phyloP scores from a whole-genome alignment of 495 filamentous ascomycete genomes.

The Parathielavia hyrcaniae region DNA sequence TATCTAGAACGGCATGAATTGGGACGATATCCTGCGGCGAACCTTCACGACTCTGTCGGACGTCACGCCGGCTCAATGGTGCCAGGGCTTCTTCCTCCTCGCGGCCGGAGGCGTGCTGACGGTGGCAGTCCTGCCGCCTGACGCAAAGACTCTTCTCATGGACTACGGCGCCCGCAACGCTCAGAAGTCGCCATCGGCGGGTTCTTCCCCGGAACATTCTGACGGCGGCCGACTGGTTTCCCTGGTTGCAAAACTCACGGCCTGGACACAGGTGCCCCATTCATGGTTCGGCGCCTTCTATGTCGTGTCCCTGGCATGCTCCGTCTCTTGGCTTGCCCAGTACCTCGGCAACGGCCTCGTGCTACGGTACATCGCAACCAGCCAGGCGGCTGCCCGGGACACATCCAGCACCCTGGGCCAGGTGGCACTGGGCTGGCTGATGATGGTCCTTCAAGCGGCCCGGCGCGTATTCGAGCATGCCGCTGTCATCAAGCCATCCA shows the following conservation, averaged over 20 bases:
- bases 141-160: conserved; percentile 38
- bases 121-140: conserved; percentile 37
- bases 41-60: neutral
- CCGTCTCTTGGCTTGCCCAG: conserved; percentile 70
- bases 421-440: conserved; percentile 57
- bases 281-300: conserved; percentile 88
- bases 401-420: conserved; percentile 58
- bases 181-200: neutral
- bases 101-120: conserved; percentile 33
- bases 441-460: conserved; percentile 67
- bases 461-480: conserved; percentile 71
- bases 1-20: neutral
- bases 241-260: conserved; percentile 30
- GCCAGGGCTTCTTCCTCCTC: conserved; percentile 44
- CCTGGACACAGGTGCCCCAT: conserved; percentile 63
- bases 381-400: conserved; percentile 24
- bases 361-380: conserved; percentile 39
- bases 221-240: conserved; percentile 22
- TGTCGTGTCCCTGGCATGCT: conserved; percentile 59
- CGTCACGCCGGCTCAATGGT: conserved; percentile 35
- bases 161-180: conserved; percentile 46
- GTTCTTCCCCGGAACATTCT: neutral
- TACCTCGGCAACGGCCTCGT: conserved; percentile 51
- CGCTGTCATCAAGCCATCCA: conserved; percentile 54
- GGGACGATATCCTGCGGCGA: neutral